Evolutionary conservation across 2,329 filamentous ascomycete species (phyloP).

Genomic region (Phyllosticta ampelicida): DNA sequence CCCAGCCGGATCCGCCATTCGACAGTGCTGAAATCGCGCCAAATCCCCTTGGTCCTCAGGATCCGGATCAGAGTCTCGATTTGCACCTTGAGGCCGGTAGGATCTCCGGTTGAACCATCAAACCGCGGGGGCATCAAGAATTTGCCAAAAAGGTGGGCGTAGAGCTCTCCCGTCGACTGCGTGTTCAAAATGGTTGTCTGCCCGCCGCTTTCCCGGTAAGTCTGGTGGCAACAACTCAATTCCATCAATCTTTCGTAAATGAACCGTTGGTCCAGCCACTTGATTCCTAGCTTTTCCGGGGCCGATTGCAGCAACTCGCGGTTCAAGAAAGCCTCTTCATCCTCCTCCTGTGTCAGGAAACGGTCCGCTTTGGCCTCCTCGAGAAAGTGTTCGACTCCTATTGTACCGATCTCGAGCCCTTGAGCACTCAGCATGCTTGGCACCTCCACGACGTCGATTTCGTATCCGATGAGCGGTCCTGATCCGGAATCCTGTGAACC

Average conservation of each 20-base stretch:
- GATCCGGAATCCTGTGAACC: slow-evolving; percentile 12
- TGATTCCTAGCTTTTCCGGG: slow-evolving; percentile 29
- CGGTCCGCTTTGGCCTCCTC: slow-evolving; percentile 55
- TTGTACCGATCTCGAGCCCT: slow-evolving; percentile 58
- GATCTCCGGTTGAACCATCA: slow-evolving; percentile 37
- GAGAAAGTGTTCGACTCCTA: slow-evolving; percentile 58
- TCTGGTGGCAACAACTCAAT: slow-evolving; percentile 45
- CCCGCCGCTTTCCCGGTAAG: slow-evolving; percentile 41
- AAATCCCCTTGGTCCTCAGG: slow-evolving; percentile 54
- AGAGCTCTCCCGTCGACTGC: slow-evolving; percentile 42
- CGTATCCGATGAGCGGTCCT: slow-evolving; percentile 19
- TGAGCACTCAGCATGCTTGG: slow-evolving; percentile 66
- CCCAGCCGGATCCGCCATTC: slow-evolving; percentile 66
- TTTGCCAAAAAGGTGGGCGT: slow-evolving; percentile 33
- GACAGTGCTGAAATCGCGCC: slow-evolving; percentile 64
- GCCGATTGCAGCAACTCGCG: slow-evolving; percentile 27
- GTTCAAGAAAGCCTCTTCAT: slow-evolving; percentile 35
- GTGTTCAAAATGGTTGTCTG: slow-evolving; percentile 41
- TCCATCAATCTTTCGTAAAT: slow-evolving; percentile 28
- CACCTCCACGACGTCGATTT: slow-evolving; percentile 37
- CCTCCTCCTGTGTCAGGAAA: slow-evolving; percentile 45
- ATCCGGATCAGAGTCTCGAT: slow-evolving; percentile 58
- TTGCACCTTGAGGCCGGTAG: slow-evolving; percentile 56
- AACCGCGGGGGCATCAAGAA: slow-evolving; percentile 31
- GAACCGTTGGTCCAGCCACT: slow-evolving; percentile 21